Evolutionary conservation across 139 green algal species (phyloP), one percentile per base, ranked within the genome.

Genomic region (Pedinophyceae sp.): DNA sequence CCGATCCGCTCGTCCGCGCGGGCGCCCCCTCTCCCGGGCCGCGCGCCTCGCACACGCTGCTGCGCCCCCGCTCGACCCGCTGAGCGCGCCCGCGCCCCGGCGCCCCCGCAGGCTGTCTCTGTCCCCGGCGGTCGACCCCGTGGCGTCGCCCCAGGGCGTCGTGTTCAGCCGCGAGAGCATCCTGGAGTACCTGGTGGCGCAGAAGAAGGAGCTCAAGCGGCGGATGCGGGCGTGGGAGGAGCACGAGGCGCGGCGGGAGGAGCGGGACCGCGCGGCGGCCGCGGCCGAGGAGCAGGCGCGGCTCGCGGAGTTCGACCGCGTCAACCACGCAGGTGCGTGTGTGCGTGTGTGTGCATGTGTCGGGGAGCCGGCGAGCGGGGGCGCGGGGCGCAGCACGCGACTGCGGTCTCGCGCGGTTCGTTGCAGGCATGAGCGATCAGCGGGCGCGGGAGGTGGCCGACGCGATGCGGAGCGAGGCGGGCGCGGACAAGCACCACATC

Each of bases 141-240:
- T 95, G 5, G 62, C 75, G 17, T 90, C 79, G 1, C 83, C 78
- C 5, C 50, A 81, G 22, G 87, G 87, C 16, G 75, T 78, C 55
- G 38, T 96, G 7, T 96, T 78, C 74, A 82, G 69, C 68, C 73
- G 66, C 18, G 84, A 94, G 50, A 77, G 76, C 7, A 94, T 95
- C 27, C 39, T 94, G 27, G 74, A 93, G 60, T 83, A 76, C 67
- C 71, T 92, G 0, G 55, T 93, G 22, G 51, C 68, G 27, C 86
- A 96, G 61, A 93, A 93, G 59, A 89, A 90, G 64, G 57, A 61
- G 29, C 82, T 83, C 56, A 91, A 89, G 70, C 66, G 73, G 4
- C 88, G 87, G 54, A 39, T 81, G 26, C 72, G 72, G 30, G 77
- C 67, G 2, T 93, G 76, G 71, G 74, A 93, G 57, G 71, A 13